Evolutionary conservation across 2,329 filamentous ascomycete genomes (phyloP).

Genomic region (Fusarium sp.): DNA sequence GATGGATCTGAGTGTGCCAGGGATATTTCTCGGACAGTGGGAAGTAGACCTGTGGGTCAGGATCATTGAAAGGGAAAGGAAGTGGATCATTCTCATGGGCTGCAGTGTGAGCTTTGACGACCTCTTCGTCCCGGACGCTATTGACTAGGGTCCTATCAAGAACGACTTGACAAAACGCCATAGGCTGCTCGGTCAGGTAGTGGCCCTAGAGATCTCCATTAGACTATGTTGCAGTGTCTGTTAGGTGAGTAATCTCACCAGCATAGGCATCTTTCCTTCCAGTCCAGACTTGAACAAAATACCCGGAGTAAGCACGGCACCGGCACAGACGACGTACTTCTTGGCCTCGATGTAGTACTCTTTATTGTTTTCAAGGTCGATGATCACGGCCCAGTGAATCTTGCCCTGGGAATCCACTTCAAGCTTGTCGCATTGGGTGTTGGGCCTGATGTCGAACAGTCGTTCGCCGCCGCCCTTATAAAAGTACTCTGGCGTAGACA

Average conservation of each 20-base stretch:
- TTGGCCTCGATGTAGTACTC: background rate
- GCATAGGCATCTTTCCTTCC: too few species aligned
- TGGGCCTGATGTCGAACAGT: background rate
- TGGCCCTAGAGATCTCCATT: background rate
- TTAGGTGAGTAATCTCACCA: too few species aligned
- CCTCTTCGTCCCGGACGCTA: background rate
- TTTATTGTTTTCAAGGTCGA: background rate
- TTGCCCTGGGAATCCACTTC: background rate
- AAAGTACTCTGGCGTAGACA: background rate
- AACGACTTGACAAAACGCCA: background rate
- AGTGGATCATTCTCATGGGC: background rate
- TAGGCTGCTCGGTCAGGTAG: slow-evolving; percentile 1
- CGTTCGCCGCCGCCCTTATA: background rate
- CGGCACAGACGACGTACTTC: slow-evolving; percentile 1
- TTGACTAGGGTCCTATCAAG: background rate
- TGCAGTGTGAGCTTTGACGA: background rate
- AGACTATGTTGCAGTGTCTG: too few species aligned
- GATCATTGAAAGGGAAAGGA: background rate
- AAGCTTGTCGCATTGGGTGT: slow-evolving; percentile 1
- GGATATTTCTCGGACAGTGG: background rate
- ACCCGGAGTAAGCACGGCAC: background rate
- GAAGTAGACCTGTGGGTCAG: slow-evolving; percentile 1
- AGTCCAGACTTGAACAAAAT: background rate
- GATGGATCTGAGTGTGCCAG: slow-evolving; percentile 4
- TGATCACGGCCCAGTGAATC: background rate